Evolutionary conservation across 1,284 basidiomycete species (phyloP).

Genomic region (Hemileia vastatrix): DNA sequence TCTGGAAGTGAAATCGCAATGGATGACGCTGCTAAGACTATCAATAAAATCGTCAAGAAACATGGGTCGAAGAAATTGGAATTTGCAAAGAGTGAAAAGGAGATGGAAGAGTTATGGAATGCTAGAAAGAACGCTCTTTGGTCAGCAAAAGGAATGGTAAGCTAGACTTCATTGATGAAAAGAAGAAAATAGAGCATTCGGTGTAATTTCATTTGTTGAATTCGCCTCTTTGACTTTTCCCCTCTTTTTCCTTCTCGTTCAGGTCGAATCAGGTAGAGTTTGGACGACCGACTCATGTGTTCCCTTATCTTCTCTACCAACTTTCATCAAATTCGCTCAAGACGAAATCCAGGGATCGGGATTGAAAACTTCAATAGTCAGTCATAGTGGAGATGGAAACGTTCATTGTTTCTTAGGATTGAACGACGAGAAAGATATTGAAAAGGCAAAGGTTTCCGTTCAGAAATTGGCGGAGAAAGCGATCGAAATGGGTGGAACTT

Average conservation of each 20-base stretch:
- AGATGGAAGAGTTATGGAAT: slow-evolving; percentile 69
- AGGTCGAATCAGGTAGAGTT: slow-evolving; percentile 56
- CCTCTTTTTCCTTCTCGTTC: no score
- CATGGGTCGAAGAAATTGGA: slow-evolving; percentile 63
- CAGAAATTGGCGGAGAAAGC: slow-evolving; percentile 48
- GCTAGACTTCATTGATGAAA: neutral
- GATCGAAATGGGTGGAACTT: slow-evolving; percentile 48
- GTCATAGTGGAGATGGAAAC: slow-evolving; percentile 76
- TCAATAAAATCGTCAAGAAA: slow-evolving; percentile 54
- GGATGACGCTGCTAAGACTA: no score
- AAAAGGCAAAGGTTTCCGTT: slow-evolving; percentile 46
- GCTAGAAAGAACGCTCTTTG: slow-evolving; percentile 76
- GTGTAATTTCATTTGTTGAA: neutral
- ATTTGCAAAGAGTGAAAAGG: slow-evolving; percentile 58
- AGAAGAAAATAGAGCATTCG: neutral
- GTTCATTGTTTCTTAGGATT: slow-evolving; percentile 39
- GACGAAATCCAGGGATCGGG: slow-evolving; percentile 57
- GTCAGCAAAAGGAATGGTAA: no score
- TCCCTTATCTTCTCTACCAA: slow-evolving; percentile 66
- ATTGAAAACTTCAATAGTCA: slow-evolving; percentile 58
- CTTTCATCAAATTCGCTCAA: slow-evolving; percentile 65
- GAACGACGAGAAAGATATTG: slow-evolving; percentile 25
- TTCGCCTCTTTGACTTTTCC: neutral
- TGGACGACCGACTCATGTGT: slow-evolving; percentile 68
- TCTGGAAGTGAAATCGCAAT: slow-evolving; percentile 29